Percentiles rank a stretch among this genome's conserved stretches.
phyloP scores from a whole-genome alignment of 257 asterid genomes.

The Primulina tabacum region DNA sequence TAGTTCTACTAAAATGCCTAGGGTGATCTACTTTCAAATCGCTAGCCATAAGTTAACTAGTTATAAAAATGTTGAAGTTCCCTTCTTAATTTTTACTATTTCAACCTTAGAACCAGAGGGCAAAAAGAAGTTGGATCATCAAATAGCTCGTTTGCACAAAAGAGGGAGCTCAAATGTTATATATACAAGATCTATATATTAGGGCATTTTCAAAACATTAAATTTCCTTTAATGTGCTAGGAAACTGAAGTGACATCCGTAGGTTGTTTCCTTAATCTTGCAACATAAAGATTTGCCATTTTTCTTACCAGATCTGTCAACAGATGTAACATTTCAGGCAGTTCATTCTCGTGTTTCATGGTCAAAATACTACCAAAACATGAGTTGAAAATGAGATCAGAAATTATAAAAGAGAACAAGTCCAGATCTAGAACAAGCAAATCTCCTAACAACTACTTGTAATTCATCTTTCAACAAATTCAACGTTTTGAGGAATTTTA shows the following conservation, averaged over 20 bases:
- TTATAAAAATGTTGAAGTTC: too few relatives aligned
- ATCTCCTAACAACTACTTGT: too few relatives aligned
- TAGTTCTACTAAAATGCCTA: too few relatives aligned
- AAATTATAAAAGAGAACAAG: constrained; percentile 25
- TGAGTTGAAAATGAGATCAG: constrained; percentile 6
- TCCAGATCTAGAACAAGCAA: not conserved
- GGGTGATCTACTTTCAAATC: too few relatives aligned
- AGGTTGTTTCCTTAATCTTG: constrained; percentile 39
- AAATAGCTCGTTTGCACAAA: too few relatives aligned
- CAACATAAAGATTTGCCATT: constrained; percentile 45
- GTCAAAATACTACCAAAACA: constrained; percentile 16
- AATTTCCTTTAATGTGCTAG: constrained; percentile 35
- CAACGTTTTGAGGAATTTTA: too few relatives aligned
- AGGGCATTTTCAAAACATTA: constrained; percentile 2
- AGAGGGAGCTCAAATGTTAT: not conserved
- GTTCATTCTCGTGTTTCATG: constrained; percentile 24
- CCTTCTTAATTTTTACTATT: too few relatives aligned
- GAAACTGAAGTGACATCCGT: constrained; percentile 33
- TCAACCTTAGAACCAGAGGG: too few relatives aligned
- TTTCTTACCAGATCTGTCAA: constrained; percentile 56
- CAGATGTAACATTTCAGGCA: constrained; percentile 41
- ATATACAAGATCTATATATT: not conserved
- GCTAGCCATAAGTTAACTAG: too few relatives aligned
- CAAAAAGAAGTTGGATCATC: too few relatives aligned
- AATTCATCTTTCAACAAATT: too few relatives aligned